phyloP scores from a whole-genome alignment of 768 basidiomycete genomes.

The Lactarius akahatsu region DNA sequence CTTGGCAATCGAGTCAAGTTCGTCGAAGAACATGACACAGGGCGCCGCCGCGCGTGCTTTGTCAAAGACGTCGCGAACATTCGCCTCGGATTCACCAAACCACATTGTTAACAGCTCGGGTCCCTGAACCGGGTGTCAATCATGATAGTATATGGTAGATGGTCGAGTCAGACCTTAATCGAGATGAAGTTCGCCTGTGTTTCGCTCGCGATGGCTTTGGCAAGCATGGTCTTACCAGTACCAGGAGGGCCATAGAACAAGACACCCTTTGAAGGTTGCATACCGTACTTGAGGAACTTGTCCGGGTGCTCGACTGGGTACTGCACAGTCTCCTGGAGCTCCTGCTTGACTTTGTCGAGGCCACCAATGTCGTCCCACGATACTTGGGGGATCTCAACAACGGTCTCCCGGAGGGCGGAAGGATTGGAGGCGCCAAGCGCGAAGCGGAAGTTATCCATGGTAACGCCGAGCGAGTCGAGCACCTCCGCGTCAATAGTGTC shows the following conservation, averaged over 20 bases:
- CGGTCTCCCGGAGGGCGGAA: slow-evolving; percentile 97
- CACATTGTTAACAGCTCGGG: slow-evolving; percentile 99
- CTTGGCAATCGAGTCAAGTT: slow-evolving; percentile 98
- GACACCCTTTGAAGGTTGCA: slow-evolving; percentile 99
- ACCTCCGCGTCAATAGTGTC: slow-evolving; percentile 99
- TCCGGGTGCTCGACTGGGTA: slow-evolving; percentile 99
- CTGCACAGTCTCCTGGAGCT: slow-evolving; percentile 98
- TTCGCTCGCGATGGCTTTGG: slow-evolving; percentile 99
- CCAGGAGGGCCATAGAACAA: slow-evolving; percentile 99
- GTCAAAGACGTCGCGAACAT: slow-evolving; percentile 99
- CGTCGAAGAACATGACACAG: slow-evolving; percentile 99
- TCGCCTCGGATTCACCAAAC: slow-evolving; percentile 99
- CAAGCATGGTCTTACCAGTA: slow-evolving; percentile 98
- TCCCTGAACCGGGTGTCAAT: slow-evolving; percentile 49
- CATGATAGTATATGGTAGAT: neutral
- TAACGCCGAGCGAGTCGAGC: slow-evolving; percentile 96
- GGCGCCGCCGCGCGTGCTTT: slow-evolving; percentile 99
- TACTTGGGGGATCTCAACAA: slow-evolving; percentile 97
- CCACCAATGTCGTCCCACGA: slow-evolving; percentile 99
- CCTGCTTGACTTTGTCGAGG: slow-evolving; percentile 98
- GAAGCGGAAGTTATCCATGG: slow-evolving; percentile 99
- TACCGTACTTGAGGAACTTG: slow-evolving; percentile 99
- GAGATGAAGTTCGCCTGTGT: slow-evolving; percentile 99
- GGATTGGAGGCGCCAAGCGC: slow-evolving; percentile 97
- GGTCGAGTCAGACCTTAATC: slow-evolving; percentile 69